Evolutionary conservation across 2,329 filamentous ascomycete genomes (phyloP), one percentile per base, ranked within the genome.

Genomic region (Sporothrix variecibatus): DNA sequence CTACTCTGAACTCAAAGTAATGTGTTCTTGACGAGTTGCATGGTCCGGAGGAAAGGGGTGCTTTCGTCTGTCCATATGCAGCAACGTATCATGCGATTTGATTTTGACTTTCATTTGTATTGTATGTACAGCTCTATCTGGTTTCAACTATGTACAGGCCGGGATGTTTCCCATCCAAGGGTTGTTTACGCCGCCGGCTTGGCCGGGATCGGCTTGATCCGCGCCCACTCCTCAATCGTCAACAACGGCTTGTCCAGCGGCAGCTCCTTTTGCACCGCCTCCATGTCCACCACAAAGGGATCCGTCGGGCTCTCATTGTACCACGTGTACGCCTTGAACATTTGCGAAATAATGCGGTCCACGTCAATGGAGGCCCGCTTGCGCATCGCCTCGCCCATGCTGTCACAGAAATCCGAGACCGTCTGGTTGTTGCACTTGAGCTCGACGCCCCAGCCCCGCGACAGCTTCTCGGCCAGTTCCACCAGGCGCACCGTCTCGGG

Each of bases 241-340:
- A 81, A 81, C 56, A 83, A 69, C 20, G 75, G 69, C 64, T n/a
- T 34, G 46, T 70, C 28, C 0, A 81, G 78, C 7, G 80, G 79
- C 69, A 83, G 73, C 67, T 82, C 80, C 58, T 79, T 73, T 72
- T 81, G 68, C 3, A 83, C 78, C 2, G 79, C 76, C 0, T 70
- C 75, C 82, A 83, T 83, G 73, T 84, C 80, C 23, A 83, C 77
- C 31, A 80, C 80, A 73, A 84, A 84, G 34, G 81, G 82, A 71
- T 81, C 78, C 26, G 83, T 81, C 17, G 79, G 79, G 17, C 79
- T 78, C 73, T 84, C 81, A 43, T 83, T 83, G 75, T 84, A 83
- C 75, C 81, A 82, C 7, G 82, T 82, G 76, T 83, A 83, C 9
- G 82, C 82, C 76, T 79, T 82, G 76, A 81, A 82, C 82, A 83